phyloP scores from a whole-genome alignment of 1,284 basidiomycete species.

The Agaricales sp. region DNA sequence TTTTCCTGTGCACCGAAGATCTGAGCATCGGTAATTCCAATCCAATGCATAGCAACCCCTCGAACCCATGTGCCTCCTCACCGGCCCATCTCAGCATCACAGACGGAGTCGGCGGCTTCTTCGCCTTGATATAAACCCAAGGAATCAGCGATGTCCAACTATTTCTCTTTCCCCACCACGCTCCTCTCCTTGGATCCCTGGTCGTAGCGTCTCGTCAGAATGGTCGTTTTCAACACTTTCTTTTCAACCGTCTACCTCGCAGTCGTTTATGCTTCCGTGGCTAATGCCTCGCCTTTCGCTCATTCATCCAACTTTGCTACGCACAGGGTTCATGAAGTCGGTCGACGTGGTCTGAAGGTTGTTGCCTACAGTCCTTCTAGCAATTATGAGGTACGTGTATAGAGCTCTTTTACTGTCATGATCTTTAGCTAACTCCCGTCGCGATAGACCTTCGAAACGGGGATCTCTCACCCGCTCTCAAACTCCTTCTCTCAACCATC shows the following conservation, averaged over 20 bases:
- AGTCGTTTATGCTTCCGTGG: constrained; percentile 12
- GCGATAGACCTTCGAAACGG: constrained; percentile 20
- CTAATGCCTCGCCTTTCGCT: constrained; percentile 13
- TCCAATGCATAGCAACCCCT: too few species aligned
- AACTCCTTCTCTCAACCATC: constrained; percentile 13
- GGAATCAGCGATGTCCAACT: too few species aligned
- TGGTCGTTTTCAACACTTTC: constrained; percentile 16
- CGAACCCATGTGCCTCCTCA: too few species aligned
- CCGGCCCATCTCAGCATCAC: too few species aligned
- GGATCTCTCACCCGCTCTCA: constrained; percentile 16
- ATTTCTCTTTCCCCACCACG: too few species aligned
- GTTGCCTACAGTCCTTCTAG: constrained; percentile 33
- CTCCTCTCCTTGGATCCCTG: too few species aligned
- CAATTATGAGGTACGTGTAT: constrained; percentile 35
- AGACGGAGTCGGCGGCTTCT: too few species aligned
- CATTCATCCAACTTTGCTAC: constrained; percentile 26
- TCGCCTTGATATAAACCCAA: too few species aligned
- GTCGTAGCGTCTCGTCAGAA: too few species aligned
- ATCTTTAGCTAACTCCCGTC: not conserved
- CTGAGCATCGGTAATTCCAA: too few species aligned
- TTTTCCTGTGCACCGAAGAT: too few species aligned
- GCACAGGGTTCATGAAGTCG: constrained; percentile 27
- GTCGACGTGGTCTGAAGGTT: constrained; percentile 23
- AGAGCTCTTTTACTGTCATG: constrained; percentile 15
- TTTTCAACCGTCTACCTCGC: constrained; percentile 20